These are phyloP conservation scores for Microdochium nivale DNA, from an alignment of 2,329 filamentous ascomycete species.

Conservation along the genomic window DNA sequence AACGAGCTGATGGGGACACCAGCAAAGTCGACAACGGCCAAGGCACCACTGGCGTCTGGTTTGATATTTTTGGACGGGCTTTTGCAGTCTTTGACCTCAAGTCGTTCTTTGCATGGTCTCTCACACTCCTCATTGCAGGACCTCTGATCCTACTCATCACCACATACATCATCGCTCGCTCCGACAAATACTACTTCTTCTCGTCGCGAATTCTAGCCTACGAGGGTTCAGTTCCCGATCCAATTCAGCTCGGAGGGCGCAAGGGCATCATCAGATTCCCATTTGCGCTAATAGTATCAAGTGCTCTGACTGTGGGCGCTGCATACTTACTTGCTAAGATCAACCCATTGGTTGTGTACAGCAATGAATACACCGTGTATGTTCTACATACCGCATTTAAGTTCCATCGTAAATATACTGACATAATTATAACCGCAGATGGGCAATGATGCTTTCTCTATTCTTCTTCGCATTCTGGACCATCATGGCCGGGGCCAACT, in stretches of 20 bases:
- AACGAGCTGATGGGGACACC: conserved; percentile 41
- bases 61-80: conserved; percentile 75
- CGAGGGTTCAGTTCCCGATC: conserved; percentile 51
- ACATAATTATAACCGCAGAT: conserved; percentile 25
- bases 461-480: conserved; percentile 82
- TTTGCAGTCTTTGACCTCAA: conserved; percentile 75
- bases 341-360: conserved; percentile 88
- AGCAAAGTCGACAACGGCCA: conserved; percentile 58
- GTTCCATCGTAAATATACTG: conserved; percentile 2
- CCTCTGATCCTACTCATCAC: conserved; percentile 65
- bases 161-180: conserved; percentile 57
- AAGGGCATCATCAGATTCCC: conserved; percentile 81
- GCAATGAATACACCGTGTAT: conserved; percentile 69
- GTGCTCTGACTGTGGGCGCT: conserved; percentile 59
- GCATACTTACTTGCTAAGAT: conserved; percentile 71
- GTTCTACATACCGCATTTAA: conserved; percentile 2
- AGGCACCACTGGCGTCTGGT: conserved; percentile 74
- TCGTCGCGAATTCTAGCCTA: conserved; percentile 48
- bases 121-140: conserved; percentile 72
- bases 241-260: conserved; percentile 62
- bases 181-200: conserved; percentile 86
- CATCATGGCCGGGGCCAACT: conserved; percentile 59
- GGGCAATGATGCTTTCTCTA: conserved; percentile 76
- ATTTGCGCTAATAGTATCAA: conserved; percentile 60
- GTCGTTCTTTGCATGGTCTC: conserved; percentile 80